A percentile compares a stretch with the other conserved stretches of the same genome.
Evolutionary conservation across 2,329 filamentous ascomycete genomes (phyloP).

Genomic region (Cercospora sesami): DNA sequence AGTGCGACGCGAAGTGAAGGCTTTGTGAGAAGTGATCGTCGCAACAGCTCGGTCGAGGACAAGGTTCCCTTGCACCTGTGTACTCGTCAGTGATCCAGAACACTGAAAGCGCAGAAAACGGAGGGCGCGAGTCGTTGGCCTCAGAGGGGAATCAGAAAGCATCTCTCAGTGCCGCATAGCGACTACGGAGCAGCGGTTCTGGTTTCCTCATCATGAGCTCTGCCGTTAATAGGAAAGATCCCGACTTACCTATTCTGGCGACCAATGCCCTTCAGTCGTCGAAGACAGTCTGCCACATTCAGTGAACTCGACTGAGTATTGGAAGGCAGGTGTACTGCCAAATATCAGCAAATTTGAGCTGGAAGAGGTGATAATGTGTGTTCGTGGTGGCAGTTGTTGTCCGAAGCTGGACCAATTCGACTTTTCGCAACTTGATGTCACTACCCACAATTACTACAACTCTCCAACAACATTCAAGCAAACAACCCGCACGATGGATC

Average conservation of each 20-base stretch:
- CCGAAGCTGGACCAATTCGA: neutral
- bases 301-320: neutral
- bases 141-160: slow-evolving; percentile 15
- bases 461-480: neutral
- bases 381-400: neutral
- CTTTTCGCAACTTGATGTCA: slow-evolving; percentile 1
- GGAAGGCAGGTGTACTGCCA: neutral
- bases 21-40: neutral
- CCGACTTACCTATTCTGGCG: neutral
- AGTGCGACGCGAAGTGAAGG: neutral
- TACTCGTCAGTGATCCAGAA: neutral
- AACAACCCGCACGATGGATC: neutral
- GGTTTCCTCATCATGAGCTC: slow-evolving; percentile 10
- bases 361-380: neutral
- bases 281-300: neutral
- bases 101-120: neutral
- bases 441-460: neutral
- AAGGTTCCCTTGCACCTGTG: neutral
- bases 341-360: neutral
- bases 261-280: neutral
- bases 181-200: slow-evolving; percentile 15
- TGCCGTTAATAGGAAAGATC: neutral
- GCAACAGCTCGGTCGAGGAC: neutral
- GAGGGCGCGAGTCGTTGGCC: neutral
- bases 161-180: slow-evolving; percentile 10